Percentiles rank a stretch among this genome's conserved stretches.
These are phyloP conservation scores for Plicaturopsis crispa DNA, from an alignment of 768 basidiomycete genomes.

Conservation along the genomic window DNA sequence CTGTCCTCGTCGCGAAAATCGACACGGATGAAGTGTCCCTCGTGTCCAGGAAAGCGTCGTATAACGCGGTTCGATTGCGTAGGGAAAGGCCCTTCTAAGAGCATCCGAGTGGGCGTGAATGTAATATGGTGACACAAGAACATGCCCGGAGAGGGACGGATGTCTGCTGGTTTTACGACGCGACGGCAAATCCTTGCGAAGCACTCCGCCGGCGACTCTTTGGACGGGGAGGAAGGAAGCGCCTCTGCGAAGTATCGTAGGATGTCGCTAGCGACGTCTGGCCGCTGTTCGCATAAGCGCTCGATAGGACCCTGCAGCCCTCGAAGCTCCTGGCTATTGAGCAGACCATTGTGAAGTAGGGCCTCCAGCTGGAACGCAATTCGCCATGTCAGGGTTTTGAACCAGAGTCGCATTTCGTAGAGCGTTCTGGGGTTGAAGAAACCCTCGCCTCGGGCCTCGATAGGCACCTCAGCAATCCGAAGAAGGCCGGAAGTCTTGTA, in stretches of 20 bases:
- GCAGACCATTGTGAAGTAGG: conserved; percentile 51
- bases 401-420: conserved; percentile 32
- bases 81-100: conserved; percentile 71
- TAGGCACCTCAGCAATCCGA: conserved; percentile 23
- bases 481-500: conserved; percentile 24
- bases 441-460: conserved; percentile 40
- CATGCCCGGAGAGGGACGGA: conserved; percentile 24
- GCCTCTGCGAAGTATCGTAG: conserved; percentile 47
- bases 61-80: conserved; percentile 79
- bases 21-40: conserved; percentile 73
- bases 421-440: conserved; percentile 49
- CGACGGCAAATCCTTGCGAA: conserved; percentile 34
- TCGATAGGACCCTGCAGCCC: conserved; percentile 37
- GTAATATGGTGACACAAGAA: conserved; percentile 73
- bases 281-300: conserved; percentile 25
- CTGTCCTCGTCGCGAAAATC: conserved; percentile 82
- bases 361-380: conserved; percentile 76
- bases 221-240: conserved; percentile 33
- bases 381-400: conserved; percentile 48
- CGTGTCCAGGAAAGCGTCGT: conserved; percentile 50
- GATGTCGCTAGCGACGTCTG: conserved; percentile 33
- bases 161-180: conserved; percentile 15
- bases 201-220: conserved; percentile 34
- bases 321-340: conserved; percentile 53
- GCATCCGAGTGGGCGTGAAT: conserved; percentile 65